Percentiles rank a stretch among this genome's conserved stretches.
These are phyloP conservation scores for Dendryphion nanum DNA, from an alignment of 2,329 filamentous ascomycete species.

Conservation along the genomic window DNA sequence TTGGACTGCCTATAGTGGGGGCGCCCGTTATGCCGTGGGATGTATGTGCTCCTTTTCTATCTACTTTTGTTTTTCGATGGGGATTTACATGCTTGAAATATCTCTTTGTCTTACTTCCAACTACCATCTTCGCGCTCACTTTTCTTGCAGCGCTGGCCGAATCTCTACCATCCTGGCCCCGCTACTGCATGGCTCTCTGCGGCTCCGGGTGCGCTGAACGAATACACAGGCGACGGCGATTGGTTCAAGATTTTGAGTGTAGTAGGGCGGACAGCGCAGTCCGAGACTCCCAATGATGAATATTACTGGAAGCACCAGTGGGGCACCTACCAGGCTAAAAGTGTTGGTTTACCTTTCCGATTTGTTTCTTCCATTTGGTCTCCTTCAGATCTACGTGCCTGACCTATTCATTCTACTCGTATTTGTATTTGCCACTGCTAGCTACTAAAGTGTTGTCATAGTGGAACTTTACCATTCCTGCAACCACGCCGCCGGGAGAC, in stretches of 20 bases:
- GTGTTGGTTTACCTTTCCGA: background rate
- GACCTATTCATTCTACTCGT: too few relatives aligned
- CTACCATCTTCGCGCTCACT: background rate
- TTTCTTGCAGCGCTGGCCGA: background rate
- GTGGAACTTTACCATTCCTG: conserved; percentile 2
- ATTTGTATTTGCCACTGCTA: background rate
- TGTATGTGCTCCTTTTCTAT: conserved; percentile 2
- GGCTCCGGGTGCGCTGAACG: background rate
- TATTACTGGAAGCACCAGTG: background rate
- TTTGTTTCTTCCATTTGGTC: too few relatives aligned
- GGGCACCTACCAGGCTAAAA: background rate
- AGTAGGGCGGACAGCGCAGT: conserved; percentile 1
- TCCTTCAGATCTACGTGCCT: too few relatives aligned
- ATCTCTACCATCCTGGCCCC: conserved; percentile 4
- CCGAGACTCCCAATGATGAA: background rate
- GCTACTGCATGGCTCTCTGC: conserved; percentile 3
- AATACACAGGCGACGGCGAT: conserved; percentile 5
- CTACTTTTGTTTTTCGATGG: background rate
- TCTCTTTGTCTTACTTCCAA: too few relatives aligned
- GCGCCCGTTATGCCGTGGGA: conserved; percentile 11
- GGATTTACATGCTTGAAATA: too few relatives aligned
- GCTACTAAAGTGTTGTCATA: background rate
- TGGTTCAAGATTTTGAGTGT: conserved; percentile 1
- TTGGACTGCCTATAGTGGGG: background rate
- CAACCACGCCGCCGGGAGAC: conserved; percentile 1